Conservation (phyloP, 352 stramenopile genomes). For the Aphanomyces stellatus region DNA sequence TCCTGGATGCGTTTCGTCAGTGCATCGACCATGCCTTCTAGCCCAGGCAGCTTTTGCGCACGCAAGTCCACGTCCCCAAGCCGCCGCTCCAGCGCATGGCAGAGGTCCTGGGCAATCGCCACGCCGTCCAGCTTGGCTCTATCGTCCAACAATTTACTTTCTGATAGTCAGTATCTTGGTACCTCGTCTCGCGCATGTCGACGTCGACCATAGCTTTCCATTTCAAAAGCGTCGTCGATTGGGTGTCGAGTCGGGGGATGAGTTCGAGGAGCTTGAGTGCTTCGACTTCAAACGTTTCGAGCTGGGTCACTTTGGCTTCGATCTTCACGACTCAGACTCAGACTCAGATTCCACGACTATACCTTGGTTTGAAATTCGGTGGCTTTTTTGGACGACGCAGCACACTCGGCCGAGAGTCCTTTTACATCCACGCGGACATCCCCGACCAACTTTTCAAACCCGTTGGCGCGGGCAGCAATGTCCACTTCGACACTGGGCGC, state of each 20-base stretch:
- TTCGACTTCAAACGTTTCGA: neutral
- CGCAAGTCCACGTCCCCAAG: slow-evolving; percentile 36
- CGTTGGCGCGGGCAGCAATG: slow-evolving; percentile 39
- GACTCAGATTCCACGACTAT: neutral
- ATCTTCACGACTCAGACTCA: neutral
- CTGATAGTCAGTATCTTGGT: neutral
- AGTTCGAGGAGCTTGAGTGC: neutral
- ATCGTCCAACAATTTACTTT: neutral
- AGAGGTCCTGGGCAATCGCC: slow-evolving; percentile 41
- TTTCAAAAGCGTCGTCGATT: slow-evolving; percentile 48
- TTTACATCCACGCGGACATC: slow-evolving; percentile 54
- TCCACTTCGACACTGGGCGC: slow-evolving; percentile 43
- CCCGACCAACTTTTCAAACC: slow-evolving; percentile 55
- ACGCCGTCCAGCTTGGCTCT: slow-evolving; percentile 47
- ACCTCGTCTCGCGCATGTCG: slow-evolving; percentile 45
- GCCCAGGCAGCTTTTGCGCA: slow-evolving; percentile 25
- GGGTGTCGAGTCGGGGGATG: slow-evolving; percentile 60
- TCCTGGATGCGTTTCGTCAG: neutral
- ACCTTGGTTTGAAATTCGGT: slow-evolving; percentile 26
- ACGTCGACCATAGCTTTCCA: slow-evolving; percentile 57
- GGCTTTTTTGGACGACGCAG: slow-evolving; percentile 33
- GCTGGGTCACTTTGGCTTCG: neutral
- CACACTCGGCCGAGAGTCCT: slow-evolving; percentile 37
- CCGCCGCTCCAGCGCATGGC: slow-evolving; percentile 47
- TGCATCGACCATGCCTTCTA: neutral